Conservation (phyloP, 768 basidiomycete genomes). For the Tylopilus plumbeoviolaceoides region DNA sequence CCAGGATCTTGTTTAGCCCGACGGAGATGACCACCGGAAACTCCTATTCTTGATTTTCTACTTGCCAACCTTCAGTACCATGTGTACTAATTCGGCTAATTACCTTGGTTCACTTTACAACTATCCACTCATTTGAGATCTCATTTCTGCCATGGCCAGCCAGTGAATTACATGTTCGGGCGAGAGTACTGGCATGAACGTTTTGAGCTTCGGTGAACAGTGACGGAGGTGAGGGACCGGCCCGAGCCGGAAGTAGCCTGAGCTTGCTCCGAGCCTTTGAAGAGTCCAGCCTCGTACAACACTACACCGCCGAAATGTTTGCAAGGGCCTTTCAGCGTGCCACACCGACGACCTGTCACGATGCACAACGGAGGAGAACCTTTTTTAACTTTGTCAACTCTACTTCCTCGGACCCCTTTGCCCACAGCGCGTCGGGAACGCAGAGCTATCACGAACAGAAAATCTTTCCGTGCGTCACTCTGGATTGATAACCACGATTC, state of each 20-base stretch:
- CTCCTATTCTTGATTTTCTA: neutral
- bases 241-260: neutral
- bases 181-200: no score
- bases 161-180: neutral
- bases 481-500: constrained; percentile 4
- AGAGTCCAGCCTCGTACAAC: neutral
- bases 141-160: neutral
- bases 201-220: no score
- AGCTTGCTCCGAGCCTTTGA: neutral
- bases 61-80: neutral
- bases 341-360: neutral
- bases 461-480: constrained; percentile 75
- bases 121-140: neutral
- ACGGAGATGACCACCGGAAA: constrained; percentile 20
- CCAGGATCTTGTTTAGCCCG: neutral
- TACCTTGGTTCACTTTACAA: neutral
- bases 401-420: constrained; percentile 41
- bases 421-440: constrained; percentile 30
- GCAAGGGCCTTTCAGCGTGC: constrained; percentile 6
- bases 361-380: constrained; percentile 21
- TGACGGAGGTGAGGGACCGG: neutral
- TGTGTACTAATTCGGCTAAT: neutral
- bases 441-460: constrained; percentile 81
- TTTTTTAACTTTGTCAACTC: constrained; percentile 53
- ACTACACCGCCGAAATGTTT: constrained; percentile 15